These are phyloP conservation scores for Medicago ruthenica DNA, from an alignment of 306 rosid species.

Conservation along the genomic window DNA sequence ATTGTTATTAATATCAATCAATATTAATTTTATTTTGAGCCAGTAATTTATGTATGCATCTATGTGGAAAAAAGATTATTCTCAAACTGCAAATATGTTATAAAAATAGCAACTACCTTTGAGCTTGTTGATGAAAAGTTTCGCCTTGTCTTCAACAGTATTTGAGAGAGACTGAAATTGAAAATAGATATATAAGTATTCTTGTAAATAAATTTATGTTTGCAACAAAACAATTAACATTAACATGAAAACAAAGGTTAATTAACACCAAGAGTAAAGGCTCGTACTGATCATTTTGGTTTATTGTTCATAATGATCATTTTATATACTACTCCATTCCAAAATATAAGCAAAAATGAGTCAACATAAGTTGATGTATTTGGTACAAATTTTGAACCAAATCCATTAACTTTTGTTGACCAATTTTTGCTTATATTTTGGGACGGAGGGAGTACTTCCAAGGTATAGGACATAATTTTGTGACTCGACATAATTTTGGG, in stretches of 20 bases:
- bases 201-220: neutral
- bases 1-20: neutral
- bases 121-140: conserved; percentile 77
- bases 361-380: too few species aligned
- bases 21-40: neutral
- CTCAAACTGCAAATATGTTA: neutral
- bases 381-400: too few species aligned
- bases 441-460: too few species aligned
- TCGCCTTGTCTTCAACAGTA: conserved; percentile 86
- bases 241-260: neutral
- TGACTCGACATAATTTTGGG: neutral
- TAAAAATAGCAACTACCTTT: conserved; percentile 57
- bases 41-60: neutral
- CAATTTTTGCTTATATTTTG: too few species aligned
- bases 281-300: too few species aligned
- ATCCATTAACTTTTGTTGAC: too few species aligned
- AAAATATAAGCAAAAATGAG: too few species aligned
- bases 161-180: conserved; percentile 71
- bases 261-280: neutral
- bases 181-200: conserved; percentile 18
- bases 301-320: too few species aligned
- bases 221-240: conserved; percentile 6
- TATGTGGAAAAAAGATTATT: neutral
- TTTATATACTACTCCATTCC: too few species aligned
- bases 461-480: neutral